Conservation (phyloP, 2,329 filamentous ascomycete genomes). For the Didymella pinodella region DNA sequence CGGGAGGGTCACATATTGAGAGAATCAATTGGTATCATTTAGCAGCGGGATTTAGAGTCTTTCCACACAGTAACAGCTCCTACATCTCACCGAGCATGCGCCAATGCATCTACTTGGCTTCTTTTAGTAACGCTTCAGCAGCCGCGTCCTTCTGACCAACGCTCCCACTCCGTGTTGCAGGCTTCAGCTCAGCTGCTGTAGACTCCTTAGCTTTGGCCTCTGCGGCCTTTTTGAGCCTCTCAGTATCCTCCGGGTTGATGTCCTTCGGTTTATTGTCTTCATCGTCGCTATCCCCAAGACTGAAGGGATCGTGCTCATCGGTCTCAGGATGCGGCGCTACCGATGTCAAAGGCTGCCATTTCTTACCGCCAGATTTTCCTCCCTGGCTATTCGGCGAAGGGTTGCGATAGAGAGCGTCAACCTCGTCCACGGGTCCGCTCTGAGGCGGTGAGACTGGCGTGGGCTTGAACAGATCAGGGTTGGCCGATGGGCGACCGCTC, state of each 20-base stretch:
- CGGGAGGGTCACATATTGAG: no score
- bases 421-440: slow-evolving; percentile 76
- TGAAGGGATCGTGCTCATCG: slow-evolving; percentile 92
- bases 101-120: slow-evolving; percentile 36
- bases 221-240: slow-evolving; percentile 60
- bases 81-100: background rate
- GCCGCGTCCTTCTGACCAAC: slow-evolving; percentile 56
- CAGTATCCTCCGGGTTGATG: slow-evolving; percentile 61
- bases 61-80: background rate
- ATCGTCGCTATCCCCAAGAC: slow-evolving; percentile 93
- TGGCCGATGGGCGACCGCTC: slow-evolving; percentile 69
- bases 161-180: slow-evolving; percentile 53
- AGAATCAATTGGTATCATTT: slow-evolving; percentile 5
- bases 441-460: slow-evolving; percentile 62
- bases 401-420: slow-evolving; percentile 73
- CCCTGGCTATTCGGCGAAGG: slow-evolving; percentile 45
- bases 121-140: slow-evolving; percentile 56
- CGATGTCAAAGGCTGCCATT: slow-evolving; percentile 93
- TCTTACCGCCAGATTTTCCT: slow-evolving; percentile 74
- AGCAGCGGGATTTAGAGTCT: background rate
- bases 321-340: slow-evolving; percentile 84
- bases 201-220: slow-evolving; percentile 45
- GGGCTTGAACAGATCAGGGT: slow-evolving; percentile 82
- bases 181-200: slow-evolving; percentile 41
- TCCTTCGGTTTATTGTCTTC: slow-evolving; percentile 77